A percentile compares a stretch with the other conserved stretches of the same genome.
phyloP scores from a whole-genome alignment of 768 basidiomycete genomes.

The Naganishia friedmannii region DNA sequence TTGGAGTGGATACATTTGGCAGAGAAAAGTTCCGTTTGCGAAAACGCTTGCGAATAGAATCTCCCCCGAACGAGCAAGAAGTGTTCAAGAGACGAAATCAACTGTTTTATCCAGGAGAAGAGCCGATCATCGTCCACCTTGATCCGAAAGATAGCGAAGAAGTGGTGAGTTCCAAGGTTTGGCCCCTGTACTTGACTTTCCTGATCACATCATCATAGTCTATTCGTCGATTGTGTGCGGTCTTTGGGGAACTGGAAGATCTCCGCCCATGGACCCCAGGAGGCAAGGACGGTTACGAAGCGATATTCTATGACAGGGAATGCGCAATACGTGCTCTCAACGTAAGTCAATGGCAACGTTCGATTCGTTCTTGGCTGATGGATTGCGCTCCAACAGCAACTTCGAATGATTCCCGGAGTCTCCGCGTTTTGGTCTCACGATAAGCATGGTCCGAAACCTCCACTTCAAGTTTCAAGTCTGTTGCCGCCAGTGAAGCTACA shows the following conservation, averaged over 20 bases:
- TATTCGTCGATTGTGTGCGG: slow-evolving; percentile 5
- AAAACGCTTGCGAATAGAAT: not conserved
- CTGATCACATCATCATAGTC: not conserved
- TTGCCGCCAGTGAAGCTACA: not conserved
- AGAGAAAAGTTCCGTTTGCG: slow-evolving; percentile 14
- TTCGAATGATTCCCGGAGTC: slow-evolving; percentile 15
- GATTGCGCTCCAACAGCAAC: not conserved
- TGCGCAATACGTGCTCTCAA: slow-evolving; percentile 10
- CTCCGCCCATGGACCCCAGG: slow-evolving; percentile 2
- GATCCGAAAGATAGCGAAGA: not conserved
- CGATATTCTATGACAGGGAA: slow-evolving; percentile 22
- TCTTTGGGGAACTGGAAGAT: slow-evolving; percentile 12
- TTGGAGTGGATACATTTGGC: slow-evolving; percentile 2
- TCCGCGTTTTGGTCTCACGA: slow-evolving; percentile 20
- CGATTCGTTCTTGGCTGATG: not conserved
- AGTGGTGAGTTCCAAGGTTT: not conserved
- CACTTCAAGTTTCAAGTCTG: not conserved
- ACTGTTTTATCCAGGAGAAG: not conserved
- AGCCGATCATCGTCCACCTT: not conserved
- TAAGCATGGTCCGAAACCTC: slow-evolving; percentile 7
- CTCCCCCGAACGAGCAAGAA: not conserved
- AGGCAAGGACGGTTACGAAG: slow-evolving; percentile 2
- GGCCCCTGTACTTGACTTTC: not conserved
- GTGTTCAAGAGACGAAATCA: not conserved
- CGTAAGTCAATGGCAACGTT: not conserved